phyloP scores from a whole-genome alignment of 2,329 filamentous ascomycete species.

The Verticillium dahliae region DNA sequence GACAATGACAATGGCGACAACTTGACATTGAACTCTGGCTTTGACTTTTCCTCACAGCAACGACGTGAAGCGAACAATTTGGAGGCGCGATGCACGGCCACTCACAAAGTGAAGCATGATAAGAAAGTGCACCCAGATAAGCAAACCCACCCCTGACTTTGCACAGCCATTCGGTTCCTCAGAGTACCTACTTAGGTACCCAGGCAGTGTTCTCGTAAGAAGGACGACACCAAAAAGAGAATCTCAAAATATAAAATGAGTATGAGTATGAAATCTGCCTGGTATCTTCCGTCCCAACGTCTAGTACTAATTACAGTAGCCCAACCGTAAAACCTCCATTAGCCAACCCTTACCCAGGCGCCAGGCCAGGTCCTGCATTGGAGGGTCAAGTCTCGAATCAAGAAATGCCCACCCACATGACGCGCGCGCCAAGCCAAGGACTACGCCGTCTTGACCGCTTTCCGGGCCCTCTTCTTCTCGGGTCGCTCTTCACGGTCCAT shows the following conservation, averaged over 20 bases:
- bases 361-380: background rate
- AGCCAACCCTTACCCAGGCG: background rate
- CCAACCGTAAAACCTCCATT: background rate
- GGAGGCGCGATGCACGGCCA: too few species aligned
- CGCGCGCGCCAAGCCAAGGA: background rate
- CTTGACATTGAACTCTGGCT: too few species aligned
- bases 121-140: too few species aligned
- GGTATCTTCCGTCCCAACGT: constrained; percentile 1
- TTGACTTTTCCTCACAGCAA: too few species aligned
- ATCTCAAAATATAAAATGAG: background rate
- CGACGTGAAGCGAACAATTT: too few species aligned
- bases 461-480: constrained; percentile 18
- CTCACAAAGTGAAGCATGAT: too few species aligned
- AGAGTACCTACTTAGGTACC: too few species aligned
- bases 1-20: too few species aligned
- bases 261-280: background rate
- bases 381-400: background rate
- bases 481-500: constrained; percentile 44
- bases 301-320: background rate
- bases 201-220: too few species aligned
- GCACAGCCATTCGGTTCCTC: too few species aligned
- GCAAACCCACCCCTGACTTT: too few species aligned
- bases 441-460: constrained; percentile 3
- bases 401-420: background rate
- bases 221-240: too few species aligned